Evolutionary conservation across 495 filamentous ascomycete genomes (phyloP).

Genomic region (Darksidea phi): DNA sequence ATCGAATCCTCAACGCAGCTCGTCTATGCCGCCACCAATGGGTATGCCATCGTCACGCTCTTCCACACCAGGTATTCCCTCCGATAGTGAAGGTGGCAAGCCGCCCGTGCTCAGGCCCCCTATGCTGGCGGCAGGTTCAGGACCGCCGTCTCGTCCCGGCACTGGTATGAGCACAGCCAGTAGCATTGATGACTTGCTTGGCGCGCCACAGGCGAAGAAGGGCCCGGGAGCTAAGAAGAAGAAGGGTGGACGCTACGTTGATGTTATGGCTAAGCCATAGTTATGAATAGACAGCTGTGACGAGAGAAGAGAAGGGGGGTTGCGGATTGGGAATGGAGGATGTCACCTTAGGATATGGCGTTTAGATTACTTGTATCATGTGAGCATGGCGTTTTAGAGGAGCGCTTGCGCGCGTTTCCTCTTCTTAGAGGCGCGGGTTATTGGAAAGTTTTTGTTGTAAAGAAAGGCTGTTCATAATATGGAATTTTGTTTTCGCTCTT

Average conservation of each 20-base stretch:
- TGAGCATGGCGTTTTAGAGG: too few species aligned
- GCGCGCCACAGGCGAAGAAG: conserved; percentile 66
- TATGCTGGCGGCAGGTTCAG: conserved; percentile 12
- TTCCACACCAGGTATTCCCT: conserved; percentile 24
- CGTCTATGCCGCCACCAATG: conserved; percentile 34
- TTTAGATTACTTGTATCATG: too few species aligned
- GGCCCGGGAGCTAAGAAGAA: conserved; percentile 68
- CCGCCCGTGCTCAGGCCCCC: conserved; percentile 28
- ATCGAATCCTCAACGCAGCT: conserved; percentile 27
- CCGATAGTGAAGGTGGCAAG: conserved; percentile 20
- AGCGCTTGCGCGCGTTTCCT: too few species aligned
- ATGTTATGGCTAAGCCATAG: conserved; percentile 68
- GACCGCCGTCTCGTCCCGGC: conserved; percentile 41
- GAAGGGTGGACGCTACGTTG: conserved; percentile 82
- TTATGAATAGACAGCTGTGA: too few species aligned
- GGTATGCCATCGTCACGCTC: conserved; percentile 11
- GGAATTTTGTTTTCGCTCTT: too few species aligned
- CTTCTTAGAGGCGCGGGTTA: too few species aligned
- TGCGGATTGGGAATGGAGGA: too few species aligned
- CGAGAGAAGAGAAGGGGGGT: too few species aligned
- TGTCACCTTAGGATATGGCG: too few species aligned
- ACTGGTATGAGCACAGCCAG: conserved; percentile 72
- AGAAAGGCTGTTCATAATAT: too few species aligned
- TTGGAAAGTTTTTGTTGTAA: too few species aligned
- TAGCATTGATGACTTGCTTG: conserved; percentile 82